These are phyloP conservation scores for Cryptococcus sp. DNA, from an alignment of 1,284 basidiomycete species.

Conservation along the genomic window DNA sequence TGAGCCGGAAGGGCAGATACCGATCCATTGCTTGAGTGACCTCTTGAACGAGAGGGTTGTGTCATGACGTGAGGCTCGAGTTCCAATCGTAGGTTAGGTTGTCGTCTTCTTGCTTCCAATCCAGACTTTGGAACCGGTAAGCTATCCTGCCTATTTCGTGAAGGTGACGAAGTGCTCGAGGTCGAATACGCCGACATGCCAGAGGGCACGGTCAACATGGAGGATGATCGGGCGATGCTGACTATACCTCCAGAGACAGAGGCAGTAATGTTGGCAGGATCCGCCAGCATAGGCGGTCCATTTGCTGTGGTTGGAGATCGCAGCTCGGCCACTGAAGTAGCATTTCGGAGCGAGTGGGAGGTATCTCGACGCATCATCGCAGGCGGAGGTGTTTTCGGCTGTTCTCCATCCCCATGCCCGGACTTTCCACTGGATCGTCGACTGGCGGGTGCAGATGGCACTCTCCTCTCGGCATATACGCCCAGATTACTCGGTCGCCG, in stretches of 20 bases:
- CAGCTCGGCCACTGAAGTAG: conserved; percentile 30
- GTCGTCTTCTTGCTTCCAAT: conserved; percentile 40
- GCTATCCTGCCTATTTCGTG: neutral
- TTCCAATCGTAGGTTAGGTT: conserved; percentile 44
- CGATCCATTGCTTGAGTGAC: conserved; percentile 4
- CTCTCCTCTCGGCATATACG: conserved; percentile 15
- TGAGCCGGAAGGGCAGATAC: neutral
- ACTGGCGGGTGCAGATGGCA: conserved; percentile 36
- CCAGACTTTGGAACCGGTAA: conserved; percentile 3
- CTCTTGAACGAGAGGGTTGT: conserved; percentile 11
- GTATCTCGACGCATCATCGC: conserved; percentile 22
- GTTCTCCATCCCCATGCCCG: conserved; percentile 5
- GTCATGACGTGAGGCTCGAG: conserved; percentile 36
- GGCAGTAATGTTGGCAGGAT: conserved; percentile 16
- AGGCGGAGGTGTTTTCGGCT: conserved; percentile 20
- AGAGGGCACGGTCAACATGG: conserved; percentile 2
- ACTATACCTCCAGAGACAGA: conserved; percentile 26
- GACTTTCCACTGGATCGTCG: conserved; percentile 30
- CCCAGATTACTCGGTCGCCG: conserved; percentile 14
- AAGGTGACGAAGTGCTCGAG: neutral
- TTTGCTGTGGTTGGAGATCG: conserved; percentile 6
- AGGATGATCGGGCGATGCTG: conserved; percentile 14
- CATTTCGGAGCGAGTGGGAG: conserved; percentile 25
- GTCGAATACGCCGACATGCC: neutral
- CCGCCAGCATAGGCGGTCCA: conserved; percentile 3